Evolutionary conservation across 2,329 filamentous ascomycete species (phyloP).

Genomic region (Penicillium occitanis): DNA sequence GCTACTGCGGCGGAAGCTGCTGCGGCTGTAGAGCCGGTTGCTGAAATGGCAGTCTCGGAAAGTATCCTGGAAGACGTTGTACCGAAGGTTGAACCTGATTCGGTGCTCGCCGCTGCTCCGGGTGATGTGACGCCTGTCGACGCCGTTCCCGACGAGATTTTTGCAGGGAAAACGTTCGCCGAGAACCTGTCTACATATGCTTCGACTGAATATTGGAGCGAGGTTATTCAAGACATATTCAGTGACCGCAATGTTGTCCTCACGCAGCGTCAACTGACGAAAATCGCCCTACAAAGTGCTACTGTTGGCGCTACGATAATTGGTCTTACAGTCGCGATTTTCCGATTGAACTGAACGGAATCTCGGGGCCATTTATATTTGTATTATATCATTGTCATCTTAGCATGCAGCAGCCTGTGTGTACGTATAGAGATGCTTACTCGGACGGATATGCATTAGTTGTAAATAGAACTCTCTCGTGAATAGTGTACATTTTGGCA

Average conservation of each 20-base stretch:
- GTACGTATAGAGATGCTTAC: neutral
- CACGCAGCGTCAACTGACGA: constrained; percentile 68
- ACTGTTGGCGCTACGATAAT: constrained; percentile 64
- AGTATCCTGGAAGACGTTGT: neutral
- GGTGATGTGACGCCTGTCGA: constrained; percentile 8
- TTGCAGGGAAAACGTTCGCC: neutral
- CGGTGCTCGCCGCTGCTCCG: neutral
- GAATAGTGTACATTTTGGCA: neutral
- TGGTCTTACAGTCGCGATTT: constrained; percentile 53
- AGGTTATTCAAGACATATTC: constrained; percentile 58
- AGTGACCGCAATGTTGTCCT: constrained; percentile 65
- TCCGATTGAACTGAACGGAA: constrained; percentile 43
- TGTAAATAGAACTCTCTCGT: constrained; percentile 9
- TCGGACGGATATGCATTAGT: neutral
- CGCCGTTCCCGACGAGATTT: neutral
- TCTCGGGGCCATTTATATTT: neutral
- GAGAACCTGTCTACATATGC: constrained; percentile 24
- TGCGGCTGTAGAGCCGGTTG: constrained; percentile 7
- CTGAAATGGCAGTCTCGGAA: constrained; percentile 5
- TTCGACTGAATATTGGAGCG: constrained; percentile 49
- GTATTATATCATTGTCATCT: constrained; percentile 3
- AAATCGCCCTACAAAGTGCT: constrained; percentile 67
- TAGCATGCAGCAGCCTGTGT: neutral
- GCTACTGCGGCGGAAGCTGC: constrained; percentile 11
- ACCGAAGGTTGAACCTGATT: neutral